Base-by-base conservation (phyloP, 306 rosid species). In the Corylus heterophylla region DNA sequence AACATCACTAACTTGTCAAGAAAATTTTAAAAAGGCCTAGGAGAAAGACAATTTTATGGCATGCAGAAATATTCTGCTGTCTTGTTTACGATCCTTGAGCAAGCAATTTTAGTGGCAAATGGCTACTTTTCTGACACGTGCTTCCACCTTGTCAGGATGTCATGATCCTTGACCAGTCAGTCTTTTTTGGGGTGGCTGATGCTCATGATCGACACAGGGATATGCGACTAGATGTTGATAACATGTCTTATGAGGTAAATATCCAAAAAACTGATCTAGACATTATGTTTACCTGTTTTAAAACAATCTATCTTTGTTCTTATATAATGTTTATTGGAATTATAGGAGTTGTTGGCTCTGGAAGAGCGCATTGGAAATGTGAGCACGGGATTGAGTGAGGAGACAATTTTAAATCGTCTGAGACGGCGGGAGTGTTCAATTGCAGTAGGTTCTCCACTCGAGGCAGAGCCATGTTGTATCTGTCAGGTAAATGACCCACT, bases 281-380 rank as follows among this genome's bases (percentile, higher is more conserved):
- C 83, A 69, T 22, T 81, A 51, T 71, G 31, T 48, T 22, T 48
- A 67, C 45, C 31, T 52, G 71, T 74, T 58, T 37, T 20, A 22
- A 22, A 22, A 22, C 25, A 68, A 16, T 59, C 49, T 42, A 9
- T 17, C 14, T 72, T 25, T 39, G 55, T 39, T 39, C 50, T 54
- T 22, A 11, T 10, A 54, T 29, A 42, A 71, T 69, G 13, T 50
- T 5, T 54, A 4, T 55, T 63, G 63, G 70, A 78, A 61, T 68
- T 81, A 55, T 69, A 96, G 99, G 99, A 96, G 78, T 81, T 96
- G 55, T 71, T 96, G 86, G 99, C 99, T 63, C 86, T 96, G 77
- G 99, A 93, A 87, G 99, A 96, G 85, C 96, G 98, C 48, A 96
- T 96, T 0, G 99, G 99, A 79, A 93, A 91, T 54, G 99, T 96